phyloP scores from a whole-genome alignment of 1,284 basidiomycete genomes.

The Leccinum subspadiceum region DNA sequence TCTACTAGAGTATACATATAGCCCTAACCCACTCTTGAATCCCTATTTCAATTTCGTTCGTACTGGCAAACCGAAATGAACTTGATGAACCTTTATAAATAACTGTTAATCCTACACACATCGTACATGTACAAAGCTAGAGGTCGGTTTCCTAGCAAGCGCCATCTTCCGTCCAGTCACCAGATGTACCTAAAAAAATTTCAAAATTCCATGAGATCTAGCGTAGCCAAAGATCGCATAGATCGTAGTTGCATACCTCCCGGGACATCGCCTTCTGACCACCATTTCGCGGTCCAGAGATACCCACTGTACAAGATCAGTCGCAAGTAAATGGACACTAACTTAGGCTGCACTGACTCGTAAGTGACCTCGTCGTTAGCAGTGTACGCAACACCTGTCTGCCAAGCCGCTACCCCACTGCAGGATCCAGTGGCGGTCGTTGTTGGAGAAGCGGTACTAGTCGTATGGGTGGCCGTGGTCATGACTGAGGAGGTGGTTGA shows the following conservation, averaged over 20 bases:
- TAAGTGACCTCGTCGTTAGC: constrained; percentile 52
- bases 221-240: background rate
- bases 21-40: background rate
- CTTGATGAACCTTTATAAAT: background rate
- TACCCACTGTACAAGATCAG: constrained; percentile 39
- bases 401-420: constrained; percentile 51
- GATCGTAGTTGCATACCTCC: constrained; percentile 39
- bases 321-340: background rate
- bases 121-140: background rate
- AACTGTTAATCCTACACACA: background rate
- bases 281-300: constrained; percentile 58
- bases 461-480: constrained; percentile 14
- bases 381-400: constrained; percentile 43
- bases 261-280: constrained; percentile 56
- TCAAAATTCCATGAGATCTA: background rate
- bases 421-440: constrained; percentile 41
- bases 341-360: constrained; percentile 36
- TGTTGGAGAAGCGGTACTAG: constrained; percentile 25
- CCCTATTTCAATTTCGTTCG: background rate
- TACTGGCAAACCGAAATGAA: background rate
- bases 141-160: constrained; percentile 34
- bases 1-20: background rate
- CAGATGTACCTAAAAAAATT: constrained; percentile 35
- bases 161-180: constrained; percentile 59
- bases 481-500: background rate